Base-by-base conservation (phyloP, 805 yeast genomes). In the Starmera pachycereana region DNA sequence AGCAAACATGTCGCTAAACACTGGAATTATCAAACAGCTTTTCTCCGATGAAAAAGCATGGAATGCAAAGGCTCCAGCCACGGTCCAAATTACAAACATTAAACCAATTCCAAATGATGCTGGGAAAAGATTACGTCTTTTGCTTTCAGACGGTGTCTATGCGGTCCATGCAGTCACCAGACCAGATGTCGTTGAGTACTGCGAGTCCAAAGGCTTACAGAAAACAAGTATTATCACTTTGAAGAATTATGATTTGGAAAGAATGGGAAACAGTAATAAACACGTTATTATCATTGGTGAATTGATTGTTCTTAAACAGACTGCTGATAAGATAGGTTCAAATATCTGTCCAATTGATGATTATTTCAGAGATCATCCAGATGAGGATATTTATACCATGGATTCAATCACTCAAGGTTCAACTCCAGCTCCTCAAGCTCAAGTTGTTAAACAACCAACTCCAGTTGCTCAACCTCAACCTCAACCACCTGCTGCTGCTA, bases 341-440 rank as follows among this genome's bases (percentile, higher is more conserved):
- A 47, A 61, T n/a, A 57, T 64, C 37, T 58, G 51, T 36, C 58
- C 65, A 32, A 55, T 80, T 32, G 87, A 80, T 53, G 71, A 69
- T 16, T 80, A 79, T 53, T 74, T 76, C 48, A 67, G 62, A 32
- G 65, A 63, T 12, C 77, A 81, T 56, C 82, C 84, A 4, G 72
- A 70, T 31, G 78, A 75, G 50, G 75, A 70, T 44, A 41, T 37
- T 33, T 48, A 35, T 28, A 43, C 19, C 19, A 29, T 45, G n/a
- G 44, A 41, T 7, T 39, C 19, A 19, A 53, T 55, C 37, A 39
- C 57, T 49, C 46, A 51, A 38, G 44, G 49, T 39, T 44, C 53
- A 37, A 37, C 43, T 8, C 36, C 47, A 32, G 40, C 44, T 41
- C 45, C 47, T 35, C 47, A 41, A 31, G 37, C 44, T 11, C 33